Percentiles rank a stretch among this genome's conserved stretches.
Evolutionary conservation across 2,329 filamentous ascomycete genomes (phyloP).

Genomic region (Neodidymelliopsis sp.): DNA sequence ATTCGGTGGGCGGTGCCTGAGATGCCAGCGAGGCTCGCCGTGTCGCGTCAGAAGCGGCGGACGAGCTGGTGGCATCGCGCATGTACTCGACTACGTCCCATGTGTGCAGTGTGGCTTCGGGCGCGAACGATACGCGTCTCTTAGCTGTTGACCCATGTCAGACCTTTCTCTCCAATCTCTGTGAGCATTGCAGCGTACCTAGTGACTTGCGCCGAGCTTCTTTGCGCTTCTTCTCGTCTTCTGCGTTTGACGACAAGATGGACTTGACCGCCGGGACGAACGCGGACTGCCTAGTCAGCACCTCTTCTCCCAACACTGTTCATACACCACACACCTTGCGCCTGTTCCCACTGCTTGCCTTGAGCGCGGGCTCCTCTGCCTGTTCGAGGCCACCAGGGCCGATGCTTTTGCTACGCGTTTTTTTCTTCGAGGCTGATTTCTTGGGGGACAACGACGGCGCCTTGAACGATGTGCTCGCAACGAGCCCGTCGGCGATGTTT

Average conservation of each 20-base stretch:
- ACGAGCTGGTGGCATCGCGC: constrained; percentile 82
- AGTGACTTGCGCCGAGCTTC: constrained; percentile 92
- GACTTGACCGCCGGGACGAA: constrained; percentile 60
- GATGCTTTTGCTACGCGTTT: constrained; percentile 87
- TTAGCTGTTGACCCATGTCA: constrained; percentile 63
- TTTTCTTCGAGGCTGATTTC: constrained; percentile 37
- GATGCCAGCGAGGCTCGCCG: constrained; percentile 72
- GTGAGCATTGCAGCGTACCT: constrained; percentile 53
- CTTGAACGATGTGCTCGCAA: constrained; percentile 37
- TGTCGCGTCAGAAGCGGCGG: constrained; percentile 75
- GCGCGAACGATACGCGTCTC: constrained; percentile 93
- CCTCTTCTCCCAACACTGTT: not conserved
- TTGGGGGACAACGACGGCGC: constrained; percentile 38
- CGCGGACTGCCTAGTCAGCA: constrained; percentile 50
- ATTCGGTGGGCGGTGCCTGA: constrained; percentile 48
- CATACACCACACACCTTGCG: constrained; percentile 68
- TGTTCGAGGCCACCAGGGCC: constrained; percentile 91
- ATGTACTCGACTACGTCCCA: constrained; percentile 93
- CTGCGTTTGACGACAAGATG: constrained; percentile 65
- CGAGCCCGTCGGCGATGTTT: constrained; percentile 63
- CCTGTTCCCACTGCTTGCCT: constrained; percentile 76
- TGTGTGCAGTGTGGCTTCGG: constrained; percentile 95
- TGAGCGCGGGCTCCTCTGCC: constrained; percentile 79
- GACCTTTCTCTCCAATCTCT: not conserved
- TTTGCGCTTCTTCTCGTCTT: constrained; percentile 70